These are phyloP conservation scores for Xylariaceae sp. DNA, from an alignment of 2,329 filamentous ascomycete species.

Conservation along the genomic window DNA sequence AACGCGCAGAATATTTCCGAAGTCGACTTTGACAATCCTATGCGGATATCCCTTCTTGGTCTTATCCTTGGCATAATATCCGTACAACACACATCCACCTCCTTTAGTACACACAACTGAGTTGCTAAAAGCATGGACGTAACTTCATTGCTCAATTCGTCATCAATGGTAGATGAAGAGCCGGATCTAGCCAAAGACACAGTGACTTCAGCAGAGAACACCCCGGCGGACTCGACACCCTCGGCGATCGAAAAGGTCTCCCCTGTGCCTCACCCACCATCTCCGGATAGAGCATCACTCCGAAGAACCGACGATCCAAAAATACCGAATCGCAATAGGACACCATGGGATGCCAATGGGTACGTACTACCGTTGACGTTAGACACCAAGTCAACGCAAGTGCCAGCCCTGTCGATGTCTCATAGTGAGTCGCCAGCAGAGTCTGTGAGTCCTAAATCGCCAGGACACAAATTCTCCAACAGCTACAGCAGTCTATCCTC, in stretches of 20 bases:
- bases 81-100: neutral
- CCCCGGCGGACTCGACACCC: conserved; percentile 25
- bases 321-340: conserved; percentile 42
- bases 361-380: conserved; percentile 49
- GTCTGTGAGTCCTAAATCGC: conserved; percentile 39
- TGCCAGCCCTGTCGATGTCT: conserved; percentile 24
- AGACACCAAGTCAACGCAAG: conserved; percentile 41
- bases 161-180: conserved; percentile 30
- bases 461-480: conserved; percentile 50
- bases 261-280: conserved; percentile 35
- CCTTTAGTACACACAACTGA: conserved; percentile 2
- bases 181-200: conserved; percentile 19
- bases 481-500: conserved; percentile 57
- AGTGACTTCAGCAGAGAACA: conserved; percentile 19
- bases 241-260: conserved; percentile 29
- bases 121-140: conserved; percentile 43
- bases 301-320: conserved; percentile 35
- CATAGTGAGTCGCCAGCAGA: conserved; percentile 32
- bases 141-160: conserved; percentile 45
- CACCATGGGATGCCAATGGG: conserved; percentile 55
- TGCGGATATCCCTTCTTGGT: neutral
- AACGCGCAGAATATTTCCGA: no score
- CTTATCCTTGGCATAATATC: neutral
- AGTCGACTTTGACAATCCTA: no score
- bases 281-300: conserved; percentile 26